Evolutionary conservation across 768 basidiomycete species (phyloP), one percentile per base, ranked within the genome.

Genomic region (Hericium alpestre): DNA sequence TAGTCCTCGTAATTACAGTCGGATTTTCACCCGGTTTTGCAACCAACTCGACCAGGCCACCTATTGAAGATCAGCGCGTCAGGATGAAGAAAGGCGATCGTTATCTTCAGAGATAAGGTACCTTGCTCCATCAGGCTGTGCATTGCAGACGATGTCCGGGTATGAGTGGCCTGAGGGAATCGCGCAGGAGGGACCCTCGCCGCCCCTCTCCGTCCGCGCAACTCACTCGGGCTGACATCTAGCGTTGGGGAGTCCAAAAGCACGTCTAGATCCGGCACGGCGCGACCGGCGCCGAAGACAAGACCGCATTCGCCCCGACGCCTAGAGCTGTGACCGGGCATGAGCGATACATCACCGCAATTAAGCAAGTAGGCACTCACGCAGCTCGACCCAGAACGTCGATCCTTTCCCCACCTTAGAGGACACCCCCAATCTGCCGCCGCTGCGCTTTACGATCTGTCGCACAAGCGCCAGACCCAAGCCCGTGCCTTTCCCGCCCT

Each of bases 311-410:
- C 38, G 70, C 70, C n/a, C 87, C 86, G 25, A 90, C 81, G 4
- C 85, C 86, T n/a, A 90, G 71, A 5, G 86, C 77, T 76, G 49
- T 50, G 25, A 18, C 15, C 25, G 58, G 23, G 18, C n/a, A 16
- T 16, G 7, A 16, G 52, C 51, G 23, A 23, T 4, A 9, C 20
- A 16, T 15, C 27, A 12, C 27, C 15, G 25, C 10, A 27, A 27
- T 8, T 18, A 2, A 12, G 11, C 18, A 16, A 25, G n/a, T 1
- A 8, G 18, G 22, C 5, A 71, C 76, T 60, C 65, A 78, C 74
- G 85, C 38, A 90, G 69, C 67, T 90, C 89, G 9, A 90, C 86
- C 92, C 91, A 93, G 72, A 93, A 94, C 39, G 86, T 90, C 38
- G 85, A 89, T 15, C 93, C 93, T 62, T 80, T 74, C 8, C 79